A percentile compares a stretch with the other conserved stretches of the same genome.
Evolutionary conservation across 176 grass and related monocot genomes (phyloP).

Genomic region (Lolium multiflorum): DNA sequence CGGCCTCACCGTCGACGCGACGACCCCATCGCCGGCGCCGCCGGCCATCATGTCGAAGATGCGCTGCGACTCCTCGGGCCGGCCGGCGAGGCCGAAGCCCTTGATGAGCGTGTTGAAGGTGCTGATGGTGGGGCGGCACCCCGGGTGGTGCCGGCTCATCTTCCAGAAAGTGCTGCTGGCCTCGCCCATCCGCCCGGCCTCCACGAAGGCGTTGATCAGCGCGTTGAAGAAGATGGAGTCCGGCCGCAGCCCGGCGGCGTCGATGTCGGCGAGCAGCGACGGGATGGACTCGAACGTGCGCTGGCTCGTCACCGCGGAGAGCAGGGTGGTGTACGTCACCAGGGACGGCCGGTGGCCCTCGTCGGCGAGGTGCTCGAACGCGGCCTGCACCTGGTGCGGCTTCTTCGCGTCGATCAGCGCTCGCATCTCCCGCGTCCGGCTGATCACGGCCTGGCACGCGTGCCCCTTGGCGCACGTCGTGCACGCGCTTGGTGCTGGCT

Average conservation of each 20-base stretch:
- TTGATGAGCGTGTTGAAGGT: slow-evolving; percentile 98
- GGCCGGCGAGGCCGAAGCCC: slow-evolving; percentile 79
- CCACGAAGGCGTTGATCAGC: slow-evolving; percentile 85
- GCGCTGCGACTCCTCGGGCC: slow-evolving; percentile 68
- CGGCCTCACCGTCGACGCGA: slow-evolving; percentile 38
- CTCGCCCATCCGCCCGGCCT: slow-evolving; percentile 76
- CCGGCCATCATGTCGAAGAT: slow-evolving; percentile 79
- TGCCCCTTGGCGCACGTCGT: slow-evolving; percentile 65
- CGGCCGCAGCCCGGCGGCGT: slow-evolving; percentile 69
- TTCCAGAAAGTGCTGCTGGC: slow-evolving; percentile 83
- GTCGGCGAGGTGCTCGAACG: slow-evolving; percentile 58
- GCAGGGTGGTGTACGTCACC: slow-evolving; percentile 78
- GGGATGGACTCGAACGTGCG: slow-evolving; percentile 71
- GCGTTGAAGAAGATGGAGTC: slow-evolving; percentile 95
- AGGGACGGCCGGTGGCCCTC: slow-evolving; percentile 91
- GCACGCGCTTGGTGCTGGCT: slow-evolving; percentile 45
- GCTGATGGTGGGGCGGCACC: slow-evolving; percentile 68
- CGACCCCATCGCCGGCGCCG: background rate
- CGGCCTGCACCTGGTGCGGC: slow-evolving; percentile 58
- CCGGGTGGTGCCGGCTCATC: slow-evolving; percentile 66
- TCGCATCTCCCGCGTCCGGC: slow-evolving; percentile 72
- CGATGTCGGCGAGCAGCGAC: slow-evolving; percentile 66
- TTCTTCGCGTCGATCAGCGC: slow-evolving; percentile 70
- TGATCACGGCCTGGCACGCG: slow-evolving; percentile 62
- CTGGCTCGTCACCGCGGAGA: slow-evolving; percentile 71